Conservation (phyloP, 306 rosid species). For the Styphnolobium japonicum region DNA sequence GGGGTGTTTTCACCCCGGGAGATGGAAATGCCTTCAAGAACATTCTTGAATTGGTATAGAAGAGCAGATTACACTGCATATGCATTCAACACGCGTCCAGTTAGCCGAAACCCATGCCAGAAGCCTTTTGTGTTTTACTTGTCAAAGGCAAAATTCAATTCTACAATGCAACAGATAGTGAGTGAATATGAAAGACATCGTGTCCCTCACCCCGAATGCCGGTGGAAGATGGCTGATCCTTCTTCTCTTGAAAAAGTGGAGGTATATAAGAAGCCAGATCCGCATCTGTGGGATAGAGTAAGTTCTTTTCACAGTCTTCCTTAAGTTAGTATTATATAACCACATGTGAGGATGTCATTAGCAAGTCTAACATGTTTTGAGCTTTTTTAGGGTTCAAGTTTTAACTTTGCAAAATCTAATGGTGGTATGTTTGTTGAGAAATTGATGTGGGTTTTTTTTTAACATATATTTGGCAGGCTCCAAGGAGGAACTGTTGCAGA, state of each 20-base stretch:
- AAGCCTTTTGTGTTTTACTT: constrained; percentile 87
- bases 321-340: background rate
- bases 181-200: constrained; percentile 72
- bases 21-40: constrained; percentile 96
- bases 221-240: constrained; percentile 86
- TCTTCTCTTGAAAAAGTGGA: constrained; percentile 47
- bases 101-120: constrained; percentile 87
- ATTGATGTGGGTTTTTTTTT: constrained; percentile 19
- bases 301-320: constrained; percentile 33
- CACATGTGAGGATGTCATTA: background rate
- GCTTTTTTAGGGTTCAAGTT: background rate
- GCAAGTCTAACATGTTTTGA: background rate
- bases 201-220: constrained; percentile 66
- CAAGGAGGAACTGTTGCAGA: constrained; percentile 96
- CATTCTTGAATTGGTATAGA: constrained; percentile 91
- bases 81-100: constrained; percentile 96
- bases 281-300: constrained; percentile 84
- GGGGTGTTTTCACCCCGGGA: constrained; percentile 89
- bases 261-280: constrained; percentile 80
- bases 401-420: background rate
- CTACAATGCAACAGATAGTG: constrained; percentile 42
- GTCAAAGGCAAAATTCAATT: constrained; percentile 46
- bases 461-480: constrained; percentile 56
- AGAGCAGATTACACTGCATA: constrained; percentile 96
- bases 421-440: background rate